Conservation (phyloP, 371 early-diverging fungal genomes). For the Umbelopsis sp. region DNA sequence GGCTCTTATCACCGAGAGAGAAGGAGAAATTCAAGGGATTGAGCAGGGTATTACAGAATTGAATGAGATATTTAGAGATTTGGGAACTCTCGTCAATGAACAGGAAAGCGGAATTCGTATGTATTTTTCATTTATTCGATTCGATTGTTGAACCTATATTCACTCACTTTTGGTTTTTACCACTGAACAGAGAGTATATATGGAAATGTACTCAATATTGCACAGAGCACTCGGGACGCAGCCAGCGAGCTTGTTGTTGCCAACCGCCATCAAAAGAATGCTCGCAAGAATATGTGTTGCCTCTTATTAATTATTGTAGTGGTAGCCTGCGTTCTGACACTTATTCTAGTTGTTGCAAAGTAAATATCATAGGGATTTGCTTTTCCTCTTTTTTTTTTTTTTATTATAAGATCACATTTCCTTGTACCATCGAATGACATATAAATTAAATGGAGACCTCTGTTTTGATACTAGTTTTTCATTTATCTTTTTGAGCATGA, state of each 20-base stretch:
- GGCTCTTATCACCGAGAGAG: conserved; percentile 89
- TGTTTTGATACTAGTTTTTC: background rate
- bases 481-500: background rate
- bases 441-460: conserved; percentile 4
- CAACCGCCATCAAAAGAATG: conserved; percentile 76
- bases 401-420: background rate
- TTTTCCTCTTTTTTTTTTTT: background rate
- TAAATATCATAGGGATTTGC: conserved; percentile 19
- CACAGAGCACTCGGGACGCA: conserved; percentile 79
- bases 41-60: conserved; percentile 91
- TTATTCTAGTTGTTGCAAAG: conserved; percentile 55
- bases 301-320: conserved; percentile 73
- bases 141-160: too few relatives aligned
- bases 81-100: conserved; percentile 94
- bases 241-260: conserved; percentile 82
- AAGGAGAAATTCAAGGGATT: conserved; percentile 89
- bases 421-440: conserved; percentile 4
- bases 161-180: conserved; percentile 1
- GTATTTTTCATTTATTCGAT: conserved; percentile 20
- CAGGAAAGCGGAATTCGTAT: conserved; percentile 92
- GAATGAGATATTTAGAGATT: conserved; percentile 95
- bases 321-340: conserved; percentile 55
- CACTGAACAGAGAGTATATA: conserved; percentile 47
- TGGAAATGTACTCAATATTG: conserved; percentile 81
- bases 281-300: conserved; percentile 85